These are phyloP conservation scores for Saturnispora gosingensis DNA, from an alignment of 805 yeast genomes.

Conservation along the genomic window DNA sequence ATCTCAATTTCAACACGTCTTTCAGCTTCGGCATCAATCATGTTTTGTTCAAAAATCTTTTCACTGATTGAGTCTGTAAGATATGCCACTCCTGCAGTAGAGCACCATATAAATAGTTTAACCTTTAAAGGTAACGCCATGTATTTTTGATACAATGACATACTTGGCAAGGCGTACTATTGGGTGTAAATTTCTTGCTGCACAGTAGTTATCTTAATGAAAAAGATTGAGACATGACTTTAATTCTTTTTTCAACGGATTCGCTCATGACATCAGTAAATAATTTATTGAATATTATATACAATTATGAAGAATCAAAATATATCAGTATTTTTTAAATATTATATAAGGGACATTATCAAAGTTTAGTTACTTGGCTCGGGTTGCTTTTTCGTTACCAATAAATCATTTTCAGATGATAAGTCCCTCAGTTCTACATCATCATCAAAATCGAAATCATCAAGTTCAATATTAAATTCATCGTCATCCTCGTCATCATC, in stretches of 20 bases:
- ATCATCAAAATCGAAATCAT: conserved; percentile 10
- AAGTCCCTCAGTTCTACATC: conserved; percentile 6
- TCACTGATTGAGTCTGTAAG: conserved; percentile 25
- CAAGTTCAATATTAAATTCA: conserved; percentile 2
- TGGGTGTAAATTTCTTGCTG: neutral
- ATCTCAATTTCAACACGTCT: conserved; percentile 24
- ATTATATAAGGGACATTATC: neutral
- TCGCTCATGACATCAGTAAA: neutral
- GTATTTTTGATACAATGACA: conserved; percentile 14
- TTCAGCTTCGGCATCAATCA: conserved; percentile 27
- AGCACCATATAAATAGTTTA: conserved; percentile 25
- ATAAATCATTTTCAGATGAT: conserved; percentile 4
- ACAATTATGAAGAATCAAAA: neutral
- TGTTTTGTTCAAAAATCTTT: conserved; percentile 22
- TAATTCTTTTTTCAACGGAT: too few species aligned
- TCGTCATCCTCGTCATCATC: conserved; percentile 9
- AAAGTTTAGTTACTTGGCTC: neutral
- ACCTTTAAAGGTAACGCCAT: conserved; percentile 21
- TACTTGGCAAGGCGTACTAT: neutral
- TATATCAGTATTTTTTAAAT: neutral
- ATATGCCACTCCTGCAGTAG: conserved; percentile 25
- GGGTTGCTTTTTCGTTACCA: neutral
- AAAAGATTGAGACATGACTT: conserved; percentile 1
- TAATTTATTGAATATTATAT: too few species aligned
- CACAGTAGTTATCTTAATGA: neutral